A percentile compares a stretch with the other conserved stretches of the same genome.
Conservation (phyloP, 768 basidiomycete species). For the Sistotremastrum niveocremeum region DNA sequence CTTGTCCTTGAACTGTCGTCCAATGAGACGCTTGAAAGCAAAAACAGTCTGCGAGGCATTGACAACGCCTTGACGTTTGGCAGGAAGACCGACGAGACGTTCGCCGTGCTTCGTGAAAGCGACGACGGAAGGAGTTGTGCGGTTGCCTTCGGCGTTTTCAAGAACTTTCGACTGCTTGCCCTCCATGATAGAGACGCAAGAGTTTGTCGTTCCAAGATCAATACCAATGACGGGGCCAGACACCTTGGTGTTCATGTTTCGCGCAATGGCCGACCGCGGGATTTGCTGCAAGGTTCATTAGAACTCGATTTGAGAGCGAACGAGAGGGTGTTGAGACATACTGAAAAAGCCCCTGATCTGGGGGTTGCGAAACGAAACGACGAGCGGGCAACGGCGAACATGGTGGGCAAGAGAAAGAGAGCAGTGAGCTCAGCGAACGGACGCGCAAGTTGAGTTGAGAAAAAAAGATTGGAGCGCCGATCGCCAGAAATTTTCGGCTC, state of each 20-base stretch:
- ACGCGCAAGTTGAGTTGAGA: too few species aligned
- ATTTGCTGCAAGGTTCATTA: slow-evolving; percentile 31
- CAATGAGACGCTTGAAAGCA: slow-evolving; percentile 89
- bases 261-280: slow-evolving; percentile 62
- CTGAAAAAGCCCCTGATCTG: slow-evolving; percentile 4
- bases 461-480: too few species aligned
- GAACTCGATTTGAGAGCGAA: background rate
- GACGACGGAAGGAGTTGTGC: slow-evolving; percentile 96
- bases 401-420: slow-evolving; percentile 6
- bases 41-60: slow-evolving; percentile 91
- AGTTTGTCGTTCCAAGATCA: slow-evolving; percentile 90
- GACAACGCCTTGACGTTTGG: slow-evolving; percentile 94
- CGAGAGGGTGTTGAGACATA: background rate
- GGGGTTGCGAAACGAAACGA: slow-evolving; percentile 3
- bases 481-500: too few species aligned
- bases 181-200: slow-evolving; percentile 91
- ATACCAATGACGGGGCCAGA: slow-evolving; percentile 87
- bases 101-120: slow-evolving; percentile 99
- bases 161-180: slow-evolving; percentile 89
- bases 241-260: slow-evolving; percentile 95
- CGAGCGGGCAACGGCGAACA: slow-evolving; percentile 14
- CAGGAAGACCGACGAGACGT: slow-evolving; percentile 89
- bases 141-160: slow-evolving; percentile 94
- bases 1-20: slow-evolving; percentile 82
- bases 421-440: background rate